A percentile compares a stretch with the other conserved stretches of the same genome.
These are phyloP conservation scores for Azolla pinnata DNA, from an alignment of 75 land plant species.

Conservation along the genomic window DNA sequence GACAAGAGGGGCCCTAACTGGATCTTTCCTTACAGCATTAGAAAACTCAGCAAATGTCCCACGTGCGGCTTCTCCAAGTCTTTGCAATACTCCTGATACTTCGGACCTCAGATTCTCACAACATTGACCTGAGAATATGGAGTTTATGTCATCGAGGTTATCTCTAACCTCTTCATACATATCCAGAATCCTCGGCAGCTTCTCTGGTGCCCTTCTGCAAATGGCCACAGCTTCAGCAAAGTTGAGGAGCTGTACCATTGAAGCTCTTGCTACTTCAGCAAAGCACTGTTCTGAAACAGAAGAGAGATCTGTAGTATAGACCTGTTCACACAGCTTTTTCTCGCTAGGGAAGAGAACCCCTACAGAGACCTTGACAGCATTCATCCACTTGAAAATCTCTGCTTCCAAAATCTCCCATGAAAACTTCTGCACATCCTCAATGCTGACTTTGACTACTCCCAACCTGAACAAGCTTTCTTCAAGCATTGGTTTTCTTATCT, in stretches of 20 bases:
- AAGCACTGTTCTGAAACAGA: constrained; percentile 33
- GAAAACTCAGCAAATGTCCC: constrained; percentile 40
- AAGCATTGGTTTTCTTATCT: constrained; percentile 39
- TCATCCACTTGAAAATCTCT: constrained; percentile 50
- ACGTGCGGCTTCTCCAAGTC: constrained; percentile 37
- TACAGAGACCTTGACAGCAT: constrained; percentile 46
- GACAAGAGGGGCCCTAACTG: constrained; percentile 33
- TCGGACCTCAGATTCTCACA: constrained; percentile 30
- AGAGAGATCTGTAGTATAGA: constrained; percentile 31
- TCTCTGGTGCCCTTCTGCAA: constrained; percentile 44
- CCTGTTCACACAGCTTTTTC: constrained; percentile 38
- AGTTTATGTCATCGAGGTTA: constrained; percentile 27
- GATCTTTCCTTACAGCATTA: constrained; percentile 23
- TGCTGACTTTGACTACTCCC: constrained; percentile 52
- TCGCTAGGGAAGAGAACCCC: constrained; percentile 52
- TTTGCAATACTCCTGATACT: constrained; percentile 32
- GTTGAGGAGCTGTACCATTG: constrained; percentile 51
- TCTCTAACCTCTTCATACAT: constrained; percentile 57
- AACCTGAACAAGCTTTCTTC: constrained; percentile 54
- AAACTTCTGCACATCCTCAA: constrained; percentile 57
- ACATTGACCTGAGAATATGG: constrained; percentile 28
- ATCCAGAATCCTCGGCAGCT: constrained; percentile 47
- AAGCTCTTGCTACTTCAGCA: constrained; percentile 40
- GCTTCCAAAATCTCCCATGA: constrained; percentile 35
- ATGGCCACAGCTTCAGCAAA: constrained; percentile 62